Percentiles rank a stretch among this genome's conserved stretches.
Conservation (phyloP, 1,284 basidiomycete species). For the Irpex sp. region DNA sequence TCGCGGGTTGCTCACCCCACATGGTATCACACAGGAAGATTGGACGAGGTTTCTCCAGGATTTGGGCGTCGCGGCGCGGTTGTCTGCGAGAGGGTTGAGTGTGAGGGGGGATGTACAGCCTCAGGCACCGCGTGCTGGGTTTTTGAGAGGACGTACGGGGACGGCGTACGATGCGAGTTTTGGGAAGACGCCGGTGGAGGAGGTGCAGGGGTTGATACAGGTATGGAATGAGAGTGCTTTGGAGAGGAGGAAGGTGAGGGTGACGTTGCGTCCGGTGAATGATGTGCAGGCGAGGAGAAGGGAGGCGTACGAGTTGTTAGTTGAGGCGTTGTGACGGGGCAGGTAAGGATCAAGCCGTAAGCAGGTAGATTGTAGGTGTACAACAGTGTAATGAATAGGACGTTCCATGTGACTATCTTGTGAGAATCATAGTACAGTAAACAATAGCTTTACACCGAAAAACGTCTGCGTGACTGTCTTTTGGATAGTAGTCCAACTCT, state of each 20-base stretch:
- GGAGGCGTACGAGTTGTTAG: not conserved
- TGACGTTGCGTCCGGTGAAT: not conserved
- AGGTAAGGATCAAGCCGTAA: not conserved
- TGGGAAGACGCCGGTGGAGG: constrained; percentile 7
- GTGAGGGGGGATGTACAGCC: not conserved
- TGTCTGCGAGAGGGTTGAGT: constrained; percentile 1
- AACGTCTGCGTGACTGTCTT: too few relatives aligned
- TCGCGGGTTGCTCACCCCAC: not conserved
- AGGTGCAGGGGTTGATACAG: constrained; percentile 9
- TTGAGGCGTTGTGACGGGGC: not conserved
- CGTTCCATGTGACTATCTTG: too few relatives aligned
- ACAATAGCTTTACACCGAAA: too few relatives aligned
- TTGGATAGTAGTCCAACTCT: too few relatives aligned
- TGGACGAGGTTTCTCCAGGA: constrained; percentile 12
- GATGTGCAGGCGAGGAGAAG: not conserved
- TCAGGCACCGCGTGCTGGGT: not conserved
- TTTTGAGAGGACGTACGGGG: not conserved
- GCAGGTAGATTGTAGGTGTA: not conserved
- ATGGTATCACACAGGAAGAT: constrained; percentile 6
- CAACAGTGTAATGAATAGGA: too few relatives aligned
- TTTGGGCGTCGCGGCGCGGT: constrained; percentile 6
- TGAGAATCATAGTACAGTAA: too few relatives aligned
- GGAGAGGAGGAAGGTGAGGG: constrained; percentile 11
- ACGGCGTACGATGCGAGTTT: constrained; percentile 12
- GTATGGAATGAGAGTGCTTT: constrained; percentile 13